Evolutionary conservation across 305 asterid genomes (phyloP), one percentile per base, ranked within the genome.

Genomic region (Fraxinus nigra): DNA sequence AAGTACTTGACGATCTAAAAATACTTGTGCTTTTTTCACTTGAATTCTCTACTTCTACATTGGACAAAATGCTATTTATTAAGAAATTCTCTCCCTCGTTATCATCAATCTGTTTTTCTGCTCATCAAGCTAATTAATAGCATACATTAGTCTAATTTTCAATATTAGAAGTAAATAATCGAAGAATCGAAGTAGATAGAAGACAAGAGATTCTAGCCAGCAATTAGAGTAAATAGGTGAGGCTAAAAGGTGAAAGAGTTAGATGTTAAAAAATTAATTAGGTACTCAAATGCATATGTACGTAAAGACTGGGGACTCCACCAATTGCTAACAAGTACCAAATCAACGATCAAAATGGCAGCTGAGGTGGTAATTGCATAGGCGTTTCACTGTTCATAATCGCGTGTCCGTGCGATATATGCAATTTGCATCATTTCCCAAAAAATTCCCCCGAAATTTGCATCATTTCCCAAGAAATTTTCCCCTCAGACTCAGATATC

Each of bases 401-500:
- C 75, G 74, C 76, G 85, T 82, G 77, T 77, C 37, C 77, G 11
- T 43, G 61, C 73, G 75, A 83, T 75, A 85, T 37, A 86, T 84
- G 82, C 78, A 83, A 80, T 82, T 82, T 81, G 85, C 85, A 78
- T 84, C 40, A 70, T 67, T 61, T 24, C 26, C 8, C 3, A 35
- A 35, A 35, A 35, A 35, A 35, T 5, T 35, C 9, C 40, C 40
- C 40, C 40, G 40, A 35, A 83, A 80, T 82, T 82, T 81, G 85
- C 85, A 78, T 84, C 40, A 70, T 67, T 61, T 24, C 26, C 8
- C 3, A 35, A 35, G 6, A 30, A 69, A 26, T 26, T 69, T 73
- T 30, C 72, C 35, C 11, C 11, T 30, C 85, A n/a, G 84, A 20
- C 18, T 20, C 85, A 18, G 83, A 82, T 78, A 82, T 83, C 87